Evolutionary conservation across 805 yeast genomes (phyloP), one percentile per base, ranked within the genome.

Genomic region (Ascoidea rubescens): DNA sequence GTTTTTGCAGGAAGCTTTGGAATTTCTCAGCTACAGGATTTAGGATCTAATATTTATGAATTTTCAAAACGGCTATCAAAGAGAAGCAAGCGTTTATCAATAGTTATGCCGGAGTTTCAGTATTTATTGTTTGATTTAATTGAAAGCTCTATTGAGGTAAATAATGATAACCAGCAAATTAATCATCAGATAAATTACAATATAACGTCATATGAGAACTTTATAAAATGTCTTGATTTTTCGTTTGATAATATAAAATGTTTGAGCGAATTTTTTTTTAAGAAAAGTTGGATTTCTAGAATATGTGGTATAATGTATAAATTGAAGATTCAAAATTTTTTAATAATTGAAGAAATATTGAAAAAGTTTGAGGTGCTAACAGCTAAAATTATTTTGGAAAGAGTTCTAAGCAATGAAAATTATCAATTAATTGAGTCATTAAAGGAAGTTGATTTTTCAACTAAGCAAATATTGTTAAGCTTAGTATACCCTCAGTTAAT

Each of bases 1-100:
- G 59, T 72, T 42, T 57, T 76, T 58, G 60, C 73, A 50, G 73
- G 78, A 5, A 67, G 74, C 14, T 70, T 78, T 67, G 78, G 80
- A 1, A 61, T 69, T 14, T 69, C 67, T 7, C 67, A 66, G 43
- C 52, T 55, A 2, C 49, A 56, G 58, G 10, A 45, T 54, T 21
- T 28, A 5, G 28, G 56, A 52, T 51, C 33, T 52, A 51, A 52
- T 62, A 1, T 44, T 62, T 21, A 59, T 57, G 51, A 32, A 8
- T 37, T 57, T 51, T 53, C 50, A 49, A 57, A 31, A 42, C 57
- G 50, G 44, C 57, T 55, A 51, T 53, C 61, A 0, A 51, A 52
- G 8, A 56, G 58, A 48, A 58, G 57, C 8, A 28, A 53, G 5
- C 51, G 55, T 10, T 52, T 62, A 10, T 53, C 51, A 8, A 31